phyloP scores from a whole-genome alignment of 2,329 filamentous ascomycete genomes.

The Boeremia lycopersici region DNA sequence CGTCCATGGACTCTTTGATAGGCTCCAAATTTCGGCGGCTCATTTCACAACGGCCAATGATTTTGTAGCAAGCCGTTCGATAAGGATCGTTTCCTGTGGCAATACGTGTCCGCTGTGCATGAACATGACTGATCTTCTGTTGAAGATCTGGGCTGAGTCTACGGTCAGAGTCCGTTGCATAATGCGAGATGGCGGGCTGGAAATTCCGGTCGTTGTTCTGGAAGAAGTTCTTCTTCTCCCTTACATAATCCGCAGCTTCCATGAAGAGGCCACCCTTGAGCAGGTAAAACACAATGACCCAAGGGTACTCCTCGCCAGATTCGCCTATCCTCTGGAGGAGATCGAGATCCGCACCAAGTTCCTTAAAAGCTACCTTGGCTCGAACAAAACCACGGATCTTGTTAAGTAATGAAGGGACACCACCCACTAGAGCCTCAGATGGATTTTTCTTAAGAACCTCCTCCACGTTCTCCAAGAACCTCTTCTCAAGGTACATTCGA shows the following conservation, averaged over 20 bases:
- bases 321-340: slow-evolving; percentile 75
- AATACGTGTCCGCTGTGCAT: slow-evolving; percentile 81
- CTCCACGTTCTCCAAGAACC: slow-evolving; percentile 81
- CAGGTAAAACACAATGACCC: slow-evolving; percentile 93
- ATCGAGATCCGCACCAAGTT: slow-evolving; percentile 79
- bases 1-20: slow-evolving; percentile 65
- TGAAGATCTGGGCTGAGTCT: slow-evolving; percentile 79
- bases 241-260: slow-evolving; percentile 87
- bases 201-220: slow-evolving; percentile 91
- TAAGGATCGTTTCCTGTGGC: slow-evolving; percentile 91
- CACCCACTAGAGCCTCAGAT: slow-evolving; percentile 85
- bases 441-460: slow-evolving; percentile 80
- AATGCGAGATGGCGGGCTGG: slow-evolving; percentile 83
- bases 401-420: slow-evolving; percentile 83
- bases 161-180: slow-evolving; percentile 76
- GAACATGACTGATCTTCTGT: slow-evolving; percentile 87
- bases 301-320: slow-evolving; percentile 76
- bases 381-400: slow-evolving; percentile 93
- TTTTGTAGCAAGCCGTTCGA: slow-evolving; percentile 96
- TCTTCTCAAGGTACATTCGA: slow-evolving; percentile 77
- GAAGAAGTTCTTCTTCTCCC: slow-evolving; percentile 81
- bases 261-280: slow-evolving; percentile 81
- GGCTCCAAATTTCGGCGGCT: slow-evolving; percentile 62
- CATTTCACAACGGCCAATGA: slow-evolving; percentile 79
- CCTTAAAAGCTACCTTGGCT: slow-evolving; percentile 77